Conservation (phyloP, 2,329 filamentous ascomycete genomes). For the Calycina marina region DNA sequence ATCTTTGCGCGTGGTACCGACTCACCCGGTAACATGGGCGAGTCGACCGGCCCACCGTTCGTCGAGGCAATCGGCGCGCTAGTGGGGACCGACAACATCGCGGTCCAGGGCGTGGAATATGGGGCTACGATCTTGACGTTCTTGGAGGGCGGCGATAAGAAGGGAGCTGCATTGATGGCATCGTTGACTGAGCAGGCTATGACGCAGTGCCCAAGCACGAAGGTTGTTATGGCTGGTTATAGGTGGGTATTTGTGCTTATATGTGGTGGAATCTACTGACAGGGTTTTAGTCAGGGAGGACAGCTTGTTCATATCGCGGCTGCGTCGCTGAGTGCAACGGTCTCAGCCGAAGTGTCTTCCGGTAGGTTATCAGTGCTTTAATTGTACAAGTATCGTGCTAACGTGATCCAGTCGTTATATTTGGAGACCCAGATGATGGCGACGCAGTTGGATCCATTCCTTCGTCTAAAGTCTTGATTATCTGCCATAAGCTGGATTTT, state of each 20-base stretch:
- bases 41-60: slow-evolving; percentile 33
- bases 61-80: slow-evolving; percentile 28
- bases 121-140: slow-evolving; percentile 29
- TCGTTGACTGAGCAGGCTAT: slow-evolving; percentile 7
- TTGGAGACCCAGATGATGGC: slow-evolving; percentile 17
- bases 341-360: slow-evolving; percentile 9
- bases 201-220: slow-evolving; percentile 10
- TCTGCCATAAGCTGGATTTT: slow-evolving; percentile 15
- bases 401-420: slow-evolving; percentile 12
- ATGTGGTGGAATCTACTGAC: too few relatives aligned
- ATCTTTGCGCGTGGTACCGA: slow-evolving; percentile 43
- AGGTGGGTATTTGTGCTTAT: slow-evolving; percentile 7
- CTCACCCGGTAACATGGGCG: slow-evolving; percentile 37
- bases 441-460: slow-evolving; percentile 9
- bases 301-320: slow-evolving; percentile 14
- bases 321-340: slow-evolving; percentile 4
- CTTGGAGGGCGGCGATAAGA: slow-evolving; percentile 29
- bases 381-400: slow-evolving; percentile 1
- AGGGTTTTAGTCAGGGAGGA: slow-evolving; percentile 8
- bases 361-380: slow-evolving; percentile 6
- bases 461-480: slow-evolving; percentile 11
- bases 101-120: slow-evolving; percentile 40
- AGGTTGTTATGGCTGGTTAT: slow-evolving; percentile 13
- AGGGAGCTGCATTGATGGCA: slow-evolving; percentile 28
- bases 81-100: slow-evolving; percentile 29